Evolutionary conservation across 176 grass and related monocot genomes (phyloP).

Genomic region (Musa acuminata): DNA sequence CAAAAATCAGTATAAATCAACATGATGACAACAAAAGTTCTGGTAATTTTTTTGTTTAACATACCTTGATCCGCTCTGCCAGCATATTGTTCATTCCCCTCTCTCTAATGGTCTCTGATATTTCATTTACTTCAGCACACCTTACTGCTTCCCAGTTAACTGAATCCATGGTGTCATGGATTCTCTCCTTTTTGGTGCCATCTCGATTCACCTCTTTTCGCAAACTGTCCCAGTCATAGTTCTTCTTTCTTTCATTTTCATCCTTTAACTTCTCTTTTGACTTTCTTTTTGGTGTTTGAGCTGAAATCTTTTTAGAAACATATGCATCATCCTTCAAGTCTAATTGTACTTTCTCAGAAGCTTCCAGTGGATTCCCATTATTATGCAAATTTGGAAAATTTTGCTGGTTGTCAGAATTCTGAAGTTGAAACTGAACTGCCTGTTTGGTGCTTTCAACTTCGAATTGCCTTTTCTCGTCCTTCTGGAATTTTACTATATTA

Average conservation of each 20-base stretch:
- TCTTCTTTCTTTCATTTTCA: conserved; percentile 33
- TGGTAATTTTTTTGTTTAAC: conserved; percentile 10
- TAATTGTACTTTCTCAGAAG: neutral
- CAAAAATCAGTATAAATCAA: neutral
- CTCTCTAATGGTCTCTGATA: conserved; percentile 63
- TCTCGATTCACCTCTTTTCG: conserved; percentile 42
- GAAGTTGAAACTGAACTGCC: conserved; percentile 16
- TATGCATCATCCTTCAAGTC: conserved; percentile 3
- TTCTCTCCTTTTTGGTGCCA: conserved; percentile 32
- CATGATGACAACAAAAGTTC: neutral
- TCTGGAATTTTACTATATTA: conserved; percentile 14
- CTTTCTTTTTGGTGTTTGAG: conserved; percentile 1
- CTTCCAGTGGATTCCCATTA: conserved; percentile 23
- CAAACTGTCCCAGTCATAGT: conserved; percentile 75
- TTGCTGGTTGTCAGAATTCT: conserved; percentile 20
- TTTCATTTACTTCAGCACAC: conserved; percentile 39
- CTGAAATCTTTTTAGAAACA: neutral
- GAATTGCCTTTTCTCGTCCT: conserved; percentile 2
- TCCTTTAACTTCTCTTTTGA: conserved; percentile 32
- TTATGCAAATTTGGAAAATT: conserved; percentile 17
- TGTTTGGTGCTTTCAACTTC: conserved; percentile 14
- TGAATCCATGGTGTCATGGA: conserved; percentile 41
- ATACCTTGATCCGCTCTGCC: conserved; percentile 75
- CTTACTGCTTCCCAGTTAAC: conserved; percentile 71
- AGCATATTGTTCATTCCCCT: conserved; percentile 91